Evolutionary conservation across 495 filamentous ascomycete species (phyloP).

Genomic region (Aspergillus bertholletiae): DNA sequence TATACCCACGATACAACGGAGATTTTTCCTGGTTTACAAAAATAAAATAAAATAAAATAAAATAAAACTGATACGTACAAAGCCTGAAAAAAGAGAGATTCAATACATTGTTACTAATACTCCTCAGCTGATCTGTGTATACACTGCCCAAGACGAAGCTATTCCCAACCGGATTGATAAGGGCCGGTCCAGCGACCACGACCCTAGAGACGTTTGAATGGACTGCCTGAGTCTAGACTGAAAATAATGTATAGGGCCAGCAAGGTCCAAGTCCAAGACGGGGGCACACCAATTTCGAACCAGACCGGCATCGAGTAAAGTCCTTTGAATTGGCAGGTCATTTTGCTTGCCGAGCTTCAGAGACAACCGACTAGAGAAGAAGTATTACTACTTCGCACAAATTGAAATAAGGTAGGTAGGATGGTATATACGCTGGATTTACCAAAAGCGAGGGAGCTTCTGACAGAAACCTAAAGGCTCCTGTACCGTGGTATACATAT

Average conservation of each 20-base stretch:
- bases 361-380: constrained; percentile 72
- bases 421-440: constrained; percentile 85
- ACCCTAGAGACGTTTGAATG: no score
- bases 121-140: no score
- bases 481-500: constrained; percentile 70
- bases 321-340: constrained; percentile 82
- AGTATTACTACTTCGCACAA: constrained; percentile 70
- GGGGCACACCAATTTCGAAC: constrained; percentile 78
- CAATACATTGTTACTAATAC: no score
- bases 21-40: not conserved
- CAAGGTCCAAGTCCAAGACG: constrained; percentile 84
- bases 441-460: constrained; percentile 76
- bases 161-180: constrained; percentile 80
- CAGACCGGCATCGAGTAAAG: constrained; percentile 83
- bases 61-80: no score
- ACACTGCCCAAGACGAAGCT: no score
- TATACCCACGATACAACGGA: no score
- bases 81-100: no score
- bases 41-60: no score
- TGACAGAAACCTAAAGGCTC: constrained; percentile 87
- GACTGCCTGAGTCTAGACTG: no score
- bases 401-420: constrained; percentile 74
- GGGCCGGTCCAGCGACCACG: constrained; percentile 67
- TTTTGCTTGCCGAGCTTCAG: constrained; percentile 86
- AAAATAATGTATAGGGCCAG: constrained; percentile 85